Percentiles rank a stretch among this genome's conserved stretches.
These are phyloP conservation scores for Fusarium humuli DNA, from an alignment of 2,329 filamentous ascomycete genomes.

Conservation along the genomic window DNA sequence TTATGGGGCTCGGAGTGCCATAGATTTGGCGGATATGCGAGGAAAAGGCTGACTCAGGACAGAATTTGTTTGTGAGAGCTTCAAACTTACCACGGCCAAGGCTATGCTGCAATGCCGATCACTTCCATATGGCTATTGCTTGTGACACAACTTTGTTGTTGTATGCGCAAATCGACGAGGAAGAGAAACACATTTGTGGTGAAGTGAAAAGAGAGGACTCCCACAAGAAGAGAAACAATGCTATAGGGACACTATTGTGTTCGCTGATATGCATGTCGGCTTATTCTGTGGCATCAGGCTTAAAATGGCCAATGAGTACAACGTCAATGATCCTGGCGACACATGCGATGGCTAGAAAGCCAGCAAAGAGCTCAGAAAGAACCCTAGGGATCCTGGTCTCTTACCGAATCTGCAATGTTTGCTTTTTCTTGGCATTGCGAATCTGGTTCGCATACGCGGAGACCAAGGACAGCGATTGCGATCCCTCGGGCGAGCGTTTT, in stretches of 20 bases:
- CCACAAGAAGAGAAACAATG: background rate
- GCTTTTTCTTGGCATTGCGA: conserved; percentile 3
- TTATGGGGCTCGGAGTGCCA: background rate
- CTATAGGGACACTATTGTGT: background rate
- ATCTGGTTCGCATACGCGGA: background rate
- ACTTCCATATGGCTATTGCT: background rate
- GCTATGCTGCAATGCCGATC: background rate
- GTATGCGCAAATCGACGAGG: background rate
- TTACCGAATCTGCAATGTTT: background rate
- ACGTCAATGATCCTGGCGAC: background rate
- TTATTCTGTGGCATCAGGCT: background rate
- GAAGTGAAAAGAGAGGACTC: background rate
- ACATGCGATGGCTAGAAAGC: background rate
- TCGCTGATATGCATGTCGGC: background rate
- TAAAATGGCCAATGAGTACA: background rate
- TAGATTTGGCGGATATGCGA: background rate
- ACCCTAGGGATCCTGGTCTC: background rate
- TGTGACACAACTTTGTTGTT: background rate
- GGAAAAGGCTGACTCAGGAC: background rate
- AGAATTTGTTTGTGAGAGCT: background rate
- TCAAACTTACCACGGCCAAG: background rate
- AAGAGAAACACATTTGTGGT: background rate
- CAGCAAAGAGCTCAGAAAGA: background rate
- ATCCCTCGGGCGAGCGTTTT: background rate
- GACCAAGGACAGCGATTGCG: background rate